Conservation (phyloP, 495 filamentous ascomycete species). For the Aspergillus avenaceus region DNA sequence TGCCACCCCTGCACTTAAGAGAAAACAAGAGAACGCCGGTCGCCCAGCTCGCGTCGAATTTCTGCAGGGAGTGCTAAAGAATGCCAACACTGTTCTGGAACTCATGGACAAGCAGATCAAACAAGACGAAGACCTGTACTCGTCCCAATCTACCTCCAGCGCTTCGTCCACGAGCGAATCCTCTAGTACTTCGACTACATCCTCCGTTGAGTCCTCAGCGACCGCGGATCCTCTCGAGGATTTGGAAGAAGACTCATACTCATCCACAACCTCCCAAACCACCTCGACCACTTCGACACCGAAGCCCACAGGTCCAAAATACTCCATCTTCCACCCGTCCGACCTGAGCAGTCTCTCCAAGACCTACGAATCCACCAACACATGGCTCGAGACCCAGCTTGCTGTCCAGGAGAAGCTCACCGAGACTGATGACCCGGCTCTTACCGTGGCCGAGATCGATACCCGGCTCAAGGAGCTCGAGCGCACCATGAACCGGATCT, state of each 20-base stretch:
- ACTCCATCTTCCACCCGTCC: constrained; percentile 37
- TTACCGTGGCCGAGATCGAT: constrained; percentile 64
- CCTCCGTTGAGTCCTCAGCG: constrained; percentile 18
- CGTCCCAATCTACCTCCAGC: constrained; percentile 26
- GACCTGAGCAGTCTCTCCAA: constrained; percentile 53
- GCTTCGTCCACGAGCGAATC: constrained; percentile 22
- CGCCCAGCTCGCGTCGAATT: constrained; percentile 62
- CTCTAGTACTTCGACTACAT: constrained; percentile 20
- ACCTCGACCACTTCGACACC: constrained; percentile 25
- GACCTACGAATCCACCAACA: constrained; percentile 32
- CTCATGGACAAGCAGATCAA: constrained; percentile 41
- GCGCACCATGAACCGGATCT: constrained; percentile 68
- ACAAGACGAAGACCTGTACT: constrained; percentile 37
- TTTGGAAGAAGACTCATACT: constrained; percentile 42
- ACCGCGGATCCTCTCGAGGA: constrained; percentile 26
- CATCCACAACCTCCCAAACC: constrained; percentile 23
- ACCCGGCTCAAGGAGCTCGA: constrained; percentile 54
- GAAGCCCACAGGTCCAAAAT: constrained; percentile 36
- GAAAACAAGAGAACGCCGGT: constrained; percentile 61
- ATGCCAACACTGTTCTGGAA: constrained; percentile 44
- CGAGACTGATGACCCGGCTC: constrained; percentile 63
- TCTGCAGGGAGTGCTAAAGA: constrained; percentile 58
- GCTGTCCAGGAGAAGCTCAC: constrained; percentile 62
- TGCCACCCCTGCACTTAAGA: constrained; percentile 62
- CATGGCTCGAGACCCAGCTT: constrained; percentile 69